Conservation (phyloP, 2,329 filamentous ascomycete genomes). For the Clonostachys chloroleuca region DNA sequence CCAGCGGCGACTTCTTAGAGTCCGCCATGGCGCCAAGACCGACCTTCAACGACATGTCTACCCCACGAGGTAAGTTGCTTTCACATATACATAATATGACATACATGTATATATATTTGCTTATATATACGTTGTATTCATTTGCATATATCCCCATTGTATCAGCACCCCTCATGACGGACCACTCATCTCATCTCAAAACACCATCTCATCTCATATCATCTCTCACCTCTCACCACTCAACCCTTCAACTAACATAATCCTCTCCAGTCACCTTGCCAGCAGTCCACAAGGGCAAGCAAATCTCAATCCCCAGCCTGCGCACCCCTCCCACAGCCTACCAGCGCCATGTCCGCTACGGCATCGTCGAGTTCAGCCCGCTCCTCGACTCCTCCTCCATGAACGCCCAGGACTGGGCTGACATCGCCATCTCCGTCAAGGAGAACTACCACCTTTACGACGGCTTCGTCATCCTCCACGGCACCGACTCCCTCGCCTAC, state of each 20-base stretch:
- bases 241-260: background rate
- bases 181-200: background rate
- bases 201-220: background rate
- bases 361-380: constrained; percentile 78
- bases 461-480: constrained; percentile 86
- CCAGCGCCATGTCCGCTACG: constrained; percentile 76
- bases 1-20: constrained; percentile 75
- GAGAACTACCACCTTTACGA: constrained; percentile 88
- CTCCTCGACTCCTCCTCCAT: constrained; percentile 89
- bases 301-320: constrained; percentile 58
- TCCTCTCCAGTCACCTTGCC: constrained; percentile 36
- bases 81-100: too few relatives aligned
- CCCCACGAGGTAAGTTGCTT: constrained; percentile 16
- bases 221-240: background rate
- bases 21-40: constrained; percentile 77
- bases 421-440: constrained; percentile 74
- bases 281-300: constrained; percentile 45
- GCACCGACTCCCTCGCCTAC: constrained; percentile 86
- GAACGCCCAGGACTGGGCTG: constrained; percentile 78
- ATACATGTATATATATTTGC: too few relatives aligned
- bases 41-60: constrained; percentile 71
- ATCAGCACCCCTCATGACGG: too few relatives aligned
- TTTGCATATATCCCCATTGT: too few relatives aligned
- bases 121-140: too few relatives aligned
- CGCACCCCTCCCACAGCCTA: constrained; percentile 79